phyloP scores from a whole-genome alignment of 1,139 yeast species.

The Candida sojae region DNA sequence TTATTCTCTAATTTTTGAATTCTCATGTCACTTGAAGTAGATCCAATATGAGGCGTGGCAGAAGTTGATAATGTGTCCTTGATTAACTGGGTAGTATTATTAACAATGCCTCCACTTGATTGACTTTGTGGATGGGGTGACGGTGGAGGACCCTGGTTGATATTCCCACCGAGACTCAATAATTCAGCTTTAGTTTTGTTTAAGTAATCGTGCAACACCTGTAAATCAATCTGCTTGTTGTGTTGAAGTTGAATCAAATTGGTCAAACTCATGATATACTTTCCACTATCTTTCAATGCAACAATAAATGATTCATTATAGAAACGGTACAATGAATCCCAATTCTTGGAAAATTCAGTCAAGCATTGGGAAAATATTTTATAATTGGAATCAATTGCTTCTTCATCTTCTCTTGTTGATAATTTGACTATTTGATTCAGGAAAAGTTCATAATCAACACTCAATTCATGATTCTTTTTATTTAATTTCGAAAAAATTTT shows the following conservation, averaged over 20 bases:
- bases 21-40: slow-evolving; percentile 39
- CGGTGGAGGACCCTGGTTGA: slow-evolving; percentile 15
- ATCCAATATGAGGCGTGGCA: slow-evolving; percentile 44
- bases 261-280: slow-evolving; percentile 77
- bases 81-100: slow-evolving; percentile 46
- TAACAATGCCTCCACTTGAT: slow-evolving; percentile 35
- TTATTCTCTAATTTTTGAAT: slow-evolving; percentile 32
- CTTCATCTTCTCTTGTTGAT: slow-evolving; percentile 37
- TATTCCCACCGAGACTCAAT: slow-evolving; percentile 58
- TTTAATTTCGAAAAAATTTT: slow-evolving; percentile 73
- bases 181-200: slow-evolving; percentile 70
- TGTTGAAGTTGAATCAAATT: slow-evolving; percentile 81
- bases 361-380: slow-evolving; percentile 44
- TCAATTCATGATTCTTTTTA: slow-evolving; percentile 70
- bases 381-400: slow-evolving; percentile 31
- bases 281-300: slow-evolving; percentile 83
- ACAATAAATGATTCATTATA: slow-evolving; percentile 83
- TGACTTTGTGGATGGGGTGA: slow-evolving; percentile 10
- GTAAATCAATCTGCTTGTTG: slow-evolving; percentile 87
- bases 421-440: slow-evolving; percentile 69
- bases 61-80: slow-evolving; percentile 50
- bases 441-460: slow-evolving; percentile 72
- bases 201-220: slow-evolving; percentile 79
- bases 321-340: slow-evolving; percentile 51
- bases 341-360: slow-evolving; percentile 50